Evolutionary conservation across 2,329 filamentous ascomycete species (phyloP), one percentile per base, ranked within the genome.

Genomic region (Alternaria gaisen): DNA sequence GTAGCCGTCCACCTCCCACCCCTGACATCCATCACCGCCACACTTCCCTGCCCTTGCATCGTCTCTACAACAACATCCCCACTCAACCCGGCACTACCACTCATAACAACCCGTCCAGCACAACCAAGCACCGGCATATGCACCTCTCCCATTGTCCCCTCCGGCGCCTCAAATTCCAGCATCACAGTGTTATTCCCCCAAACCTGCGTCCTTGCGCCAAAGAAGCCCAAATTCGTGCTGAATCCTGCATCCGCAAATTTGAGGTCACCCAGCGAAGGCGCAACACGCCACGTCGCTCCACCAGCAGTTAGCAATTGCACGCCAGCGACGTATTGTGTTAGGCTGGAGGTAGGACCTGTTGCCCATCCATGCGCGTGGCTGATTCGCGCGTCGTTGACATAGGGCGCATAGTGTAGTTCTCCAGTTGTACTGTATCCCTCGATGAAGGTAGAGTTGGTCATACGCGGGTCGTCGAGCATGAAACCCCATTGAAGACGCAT

Each of bases 361-460:
- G 81, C 77, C 84, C 83, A 86, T 3, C 83, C 83, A 56, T 85
- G 83, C 0, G 83, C 82, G 64, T 84, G 83, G 1, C 74, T 80
- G 20, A 85, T 80, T 0, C 83, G 75, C 0, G 83, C 76, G 55
- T 84, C 82, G 61, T 85, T 83, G 1, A 64, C 65, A 61, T 86
- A 86, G 0, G 83, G 81, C 3, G 82, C 80, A 53, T 86, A 85
- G 60, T 82, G 81, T 18, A 85, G 67, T 3, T 75, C 72, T 1
- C 84, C 84, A 34, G 81, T 78, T 0, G 77, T 80, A 1, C 77
- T 73, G 54, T 84, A 85, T 0, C 84, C 84, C 66, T 86, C 84
- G 55, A 84, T 83, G 52, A 85, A 85, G 0, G 83, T 84, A 0
- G 77, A 80, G 47, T 85, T 83, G 2, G 84, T 86, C 82, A 85